Conservation (phyloP, 106 monocot genomes). For the Narthecium ossifragum region DNA sequence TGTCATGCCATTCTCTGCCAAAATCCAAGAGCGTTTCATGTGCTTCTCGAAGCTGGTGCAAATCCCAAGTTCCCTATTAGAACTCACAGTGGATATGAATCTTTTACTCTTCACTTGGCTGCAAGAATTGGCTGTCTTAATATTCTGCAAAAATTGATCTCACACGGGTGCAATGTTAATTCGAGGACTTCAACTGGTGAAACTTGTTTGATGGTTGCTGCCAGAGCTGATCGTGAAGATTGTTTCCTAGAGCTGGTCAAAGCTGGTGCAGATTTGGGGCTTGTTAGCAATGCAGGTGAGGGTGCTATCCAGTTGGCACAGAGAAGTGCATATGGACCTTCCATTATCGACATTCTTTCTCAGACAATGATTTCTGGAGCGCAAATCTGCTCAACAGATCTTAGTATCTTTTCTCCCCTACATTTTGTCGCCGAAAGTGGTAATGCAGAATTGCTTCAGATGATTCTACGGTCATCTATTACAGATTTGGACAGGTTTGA, state of each 20-base stretch:
- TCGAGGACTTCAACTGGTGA: slow-evolving; percentile 38
- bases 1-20: slow-evolving; percentile 45
- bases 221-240: slow-evolving; percentile 28
- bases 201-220: slow-evolving; percentile 53
- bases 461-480: slow-evolving; percentile 27
- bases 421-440: slow-evolving; percentile 32
- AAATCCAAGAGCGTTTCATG: slow-evolving; percentile 18
- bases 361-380: slow-evolving; percentile 20
- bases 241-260: slow-evolving; percentile 34
- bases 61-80: slow-evolving; percentile 15
- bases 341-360: slow-evolving; percentile 28
- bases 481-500: slow-evolving; percentile 37
- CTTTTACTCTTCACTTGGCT: slow-evolving; percentile 36
- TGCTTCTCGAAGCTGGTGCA: slow-evolving; percentile 22
- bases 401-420: slow-evolving; percentile 41
- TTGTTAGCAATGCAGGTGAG: slow-evolving; percentile 29
- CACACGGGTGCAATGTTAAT: slow-evolving; percentile 32
- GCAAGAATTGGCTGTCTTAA: slow-evolving; percentile 9
- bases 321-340: slow-evolving; percentile 30
- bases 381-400: slow-evolving; percentile 30
- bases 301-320: slow-evolving; percentile 30
- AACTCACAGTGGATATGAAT: slow-evolving; percentile 1
- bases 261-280: slow-evolving; percentile 45
- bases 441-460: slow-evolving; percentile 29
- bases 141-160: slow-evolving; percentile 25